Percentiles rank a stretch among this genome's conserved stretches.
Conservation (phyloP, 345 rosid genomes). For the Iberis pinnata region DNA sequence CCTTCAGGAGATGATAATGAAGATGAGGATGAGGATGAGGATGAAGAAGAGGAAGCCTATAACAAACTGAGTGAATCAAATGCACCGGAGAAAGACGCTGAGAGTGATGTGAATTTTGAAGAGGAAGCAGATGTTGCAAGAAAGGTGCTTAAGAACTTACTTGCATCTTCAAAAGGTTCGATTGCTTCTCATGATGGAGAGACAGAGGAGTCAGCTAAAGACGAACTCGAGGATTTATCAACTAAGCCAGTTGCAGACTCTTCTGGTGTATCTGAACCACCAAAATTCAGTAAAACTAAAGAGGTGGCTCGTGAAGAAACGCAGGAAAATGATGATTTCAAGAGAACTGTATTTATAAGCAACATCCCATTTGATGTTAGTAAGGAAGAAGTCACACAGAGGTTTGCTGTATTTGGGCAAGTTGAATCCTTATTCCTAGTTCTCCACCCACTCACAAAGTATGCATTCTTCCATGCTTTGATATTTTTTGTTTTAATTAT, state of each 20-base stretch:
- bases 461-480: constrained; percentile 18
- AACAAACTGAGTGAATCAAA: constrained; percentile 28
- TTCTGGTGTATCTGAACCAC: constrained; percentile 34
- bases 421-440: constrained; percentile 67
- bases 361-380: constrained; percentile 78
- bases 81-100: constrained; percentile 34
- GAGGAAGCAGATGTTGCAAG: constrained; percentile 69
- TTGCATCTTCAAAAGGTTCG: constrained; percentile 42
- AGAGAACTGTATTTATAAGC: constrained; percentile 65
- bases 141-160: constrained; percentile 61
- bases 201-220: constrained; percentile 30
- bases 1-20: constrained; percentile 19
- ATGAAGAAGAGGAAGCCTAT: constrained; percentile 22
- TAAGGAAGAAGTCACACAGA: constrained; percentile 61
- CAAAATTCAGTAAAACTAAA: constrained; percentile 34
- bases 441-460: constrained; percentile 86
- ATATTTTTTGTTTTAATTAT: constrained; percentile 1
- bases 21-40: too few species aligned
- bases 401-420: constrained; percentile 69
- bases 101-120: constrained; percentile 48
- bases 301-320: constrained; percentile 29
- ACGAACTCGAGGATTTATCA: constrained; percentile 21
- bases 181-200: constrained; percentile 35
- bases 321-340: constrained; percentile 53
- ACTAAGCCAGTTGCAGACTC: constrained; percentile 31